A percentile compares a stretch with the other conserved stretches of the same genome.
phyloP scores from a whole-genome alignment of 2,329 filamentous ascomycete species.

The Pyrenophora graminea region DNA sequence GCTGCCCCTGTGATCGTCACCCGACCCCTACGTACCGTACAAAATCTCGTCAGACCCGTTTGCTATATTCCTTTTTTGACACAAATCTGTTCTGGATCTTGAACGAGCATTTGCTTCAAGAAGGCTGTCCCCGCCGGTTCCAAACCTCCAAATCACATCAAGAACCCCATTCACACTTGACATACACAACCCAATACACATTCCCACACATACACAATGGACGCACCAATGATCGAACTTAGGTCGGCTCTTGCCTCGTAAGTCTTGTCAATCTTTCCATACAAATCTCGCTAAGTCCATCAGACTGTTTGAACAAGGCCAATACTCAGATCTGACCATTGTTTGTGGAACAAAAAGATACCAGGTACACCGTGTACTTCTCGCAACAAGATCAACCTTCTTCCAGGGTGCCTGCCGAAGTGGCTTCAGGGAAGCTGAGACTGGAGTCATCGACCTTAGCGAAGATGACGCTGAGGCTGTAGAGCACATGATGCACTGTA shows the following conservation, averaged over 20 bases:
- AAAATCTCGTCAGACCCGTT: constrained; percentile 13
- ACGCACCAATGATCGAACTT: constrained; percentile 50
- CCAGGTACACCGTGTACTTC: constrained; percentile 53
- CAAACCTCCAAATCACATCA: background rate
- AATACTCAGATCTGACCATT: constrained; percentile 56
- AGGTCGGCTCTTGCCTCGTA: constrained; percentile 55
- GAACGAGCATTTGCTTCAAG: constrained; percentile 13
- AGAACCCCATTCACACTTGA: background rate
- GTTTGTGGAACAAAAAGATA: constrained; percentile 52
- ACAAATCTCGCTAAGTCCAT: constrained; percentile 33
- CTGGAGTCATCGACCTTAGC: constrained; percentile 46
- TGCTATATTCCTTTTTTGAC: background rate
- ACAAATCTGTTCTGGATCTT: constrained; percentile 15
- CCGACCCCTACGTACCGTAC: constrained; percentile 25
- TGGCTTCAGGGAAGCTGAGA: constrained; percentile 44
- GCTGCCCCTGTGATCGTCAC: constrained; percentile 14
- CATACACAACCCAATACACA: background rate
- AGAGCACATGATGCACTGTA: constrained; percentile 50
- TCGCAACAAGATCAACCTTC: constrained; percentile 55
- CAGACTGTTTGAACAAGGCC: constrained; percentile 45
- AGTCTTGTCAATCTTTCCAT: constrained; percentile 24
- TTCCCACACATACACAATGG: constrained; percentile 35
- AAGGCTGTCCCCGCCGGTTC: constrained; percentile 5
- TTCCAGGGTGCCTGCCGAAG: constrained; percentile 49
- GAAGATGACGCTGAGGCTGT: constrained; percentile 49